phyloP scores from a whole-genome alignment of 2,329 filamentous ascomycete genomes.

The Fusarium proliferatum region DNA sequence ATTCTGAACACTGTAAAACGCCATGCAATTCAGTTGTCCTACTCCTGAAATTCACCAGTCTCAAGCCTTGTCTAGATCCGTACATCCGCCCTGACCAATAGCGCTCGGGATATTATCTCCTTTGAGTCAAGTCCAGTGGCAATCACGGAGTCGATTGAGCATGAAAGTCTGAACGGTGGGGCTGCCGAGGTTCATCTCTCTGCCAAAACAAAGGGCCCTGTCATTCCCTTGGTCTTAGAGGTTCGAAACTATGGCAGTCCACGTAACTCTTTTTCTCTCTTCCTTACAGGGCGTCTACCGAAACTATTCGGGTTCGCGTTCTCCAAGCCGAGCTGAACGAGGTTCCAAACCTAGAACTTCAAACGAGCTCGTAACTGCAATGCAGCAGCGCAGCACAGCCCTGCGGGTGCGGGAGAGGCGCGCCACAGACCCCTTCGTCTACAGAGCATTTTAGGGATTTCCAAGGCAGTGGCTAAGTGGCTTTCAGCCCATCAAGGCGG shows the following conservation, averaged over 20 bases:
- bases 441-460: background rate
- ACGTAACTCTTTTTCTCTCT: background rate
- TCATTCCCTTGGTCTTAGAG: conserved; percentile 37
- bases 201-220: conserved; percentile 9
- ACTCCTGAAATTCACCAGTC: conserved; percentile 4
- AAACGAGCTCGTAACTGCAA: background rate
- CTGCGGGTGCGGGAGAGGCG: conserved; percentile 27
- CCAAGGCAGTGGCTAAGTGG: conserved; percentile 27
- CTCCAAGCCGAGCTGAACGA: conserved; percentile 12
- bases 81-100: conserved; percentile 26
- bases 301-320: conserved; percentile 34
- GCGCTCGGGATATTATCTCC: conserved; percentile 27
- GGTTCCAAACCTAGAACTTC: background rate
- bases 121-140: conserved; percentile 30
- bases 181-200: conserved; percentile 26
- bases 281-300: conserved; percentile 16
- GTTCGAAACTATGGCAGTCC: conserved; percentile 11
- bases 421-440: conserved; percentile 16
- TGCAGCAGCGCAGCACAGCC: background rate
- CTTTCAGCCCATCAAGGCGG: conserved; percentile 17
- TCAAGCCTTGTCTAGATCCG: conserved; percentile 16
- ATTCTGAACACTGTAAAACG: background rate
- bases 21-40: conserved; percentile 19
- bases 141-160: background rate
- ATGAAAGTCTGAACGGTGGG: conserved; percentile 4